Evolutionary conservation across 345 rosid species (phyloP).

Genomic region (Pseudoturritis turrita): DNA sequence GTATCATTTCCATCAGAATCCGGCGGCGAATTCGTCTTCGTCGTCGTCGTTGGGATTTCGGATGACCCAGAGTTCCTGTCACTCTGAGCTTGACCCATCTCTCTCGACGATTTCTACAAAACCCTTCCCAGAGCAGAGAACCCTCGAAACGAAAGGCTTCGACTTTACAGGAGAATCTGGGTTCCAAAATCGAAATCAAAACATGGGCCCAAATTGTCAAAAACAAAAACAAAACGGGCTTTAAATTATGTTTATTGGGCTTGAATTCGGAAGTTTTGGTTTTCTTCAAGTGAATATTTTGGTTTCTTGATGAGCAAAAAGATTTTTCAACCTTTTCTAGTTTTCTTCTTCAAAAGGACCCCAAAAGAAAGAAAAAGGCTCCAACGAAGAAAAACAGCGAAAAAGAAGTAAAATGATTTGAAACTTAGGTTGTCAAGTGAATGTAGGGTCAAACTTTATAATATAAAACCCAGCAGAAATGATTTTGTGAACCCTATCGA

Average conservation of each 20-base stretch:
- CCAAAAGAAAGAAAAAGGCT: background rate
- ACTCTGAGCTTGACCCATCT: constrained; percentile 65
- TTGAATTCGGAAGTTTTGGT: background rate
- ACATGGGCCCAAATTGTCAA: constrained; percentile 8
- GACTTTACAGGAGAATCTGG: background rate
- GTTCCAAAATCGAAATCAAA: background rate
- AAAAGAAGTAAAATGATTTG: constrained; percentile 10
- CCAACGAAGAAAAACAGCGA: background rate
- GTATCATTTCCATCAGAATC: constrained; percentile 1
- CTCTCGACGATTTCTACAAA: background rate
- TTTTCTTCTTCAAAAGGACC: background rate
- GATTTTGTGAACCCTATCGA: background rate
- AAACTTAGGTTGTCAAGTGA: constrained; percentile 25
- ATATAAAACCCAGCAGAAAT: constrained; percentile 10
- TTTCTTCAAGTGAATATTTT: background rate
- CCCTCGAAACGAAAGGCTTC: background rate
- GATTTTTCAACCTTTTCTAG: background rate
- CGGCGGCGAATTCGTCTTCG: constrained; percentile 5
- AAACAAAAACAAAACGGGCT: background rate
- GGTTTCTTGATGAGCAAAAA: background rate
- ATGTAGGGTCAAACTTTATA: constrained; percentile 7
- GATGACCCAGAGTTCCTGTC: constrained; percentile 3
- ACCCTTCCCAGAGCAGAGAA: background rate
- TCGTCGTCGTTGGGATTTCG: constrained; percentile 17
- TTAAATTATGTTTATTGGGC: background rate